Evolutionary conservation across 108 stramenopile species (phyloP).

Genomic region (Cyclotella baltica): DNA sequence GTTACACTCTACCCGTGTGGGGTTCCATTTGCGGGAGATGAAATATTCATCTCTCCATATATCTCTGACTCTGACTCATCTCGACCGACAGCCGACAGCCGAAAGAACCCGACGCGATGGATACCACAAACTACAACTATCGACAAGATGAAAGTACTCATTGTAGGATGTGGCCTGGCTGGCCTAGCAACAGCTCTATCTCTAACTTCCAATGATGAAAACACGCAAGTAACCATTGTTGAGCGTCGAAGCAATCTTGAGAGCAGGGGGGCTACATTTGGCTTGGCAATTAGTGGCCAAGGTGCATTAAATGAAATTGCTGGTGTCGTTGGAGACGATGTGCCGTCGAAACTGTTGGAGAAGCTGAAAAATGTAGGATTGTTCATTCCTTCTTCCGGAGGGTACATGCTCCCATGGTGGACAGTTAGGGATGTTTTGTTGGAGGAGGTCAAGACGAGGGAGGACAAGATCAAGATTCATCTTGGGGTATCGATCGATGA

Average conservation of each 20-base stretch:
- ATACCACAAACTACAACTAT: no score
- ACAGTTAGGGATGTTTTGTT: conserved; percentile 40
- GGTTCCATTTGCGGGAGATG: no score
- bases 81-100: no score
- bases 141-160: conserved; percentile 15
- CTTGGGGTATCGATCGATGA: conserved; percentile 1
- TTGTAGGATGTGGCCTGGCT: conserved; percentile 41
- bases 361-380: conserved; percentile 21
- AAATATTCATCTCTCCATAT: no score
- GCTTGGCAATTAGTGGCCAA: conserved; percentile 36
- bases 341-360: not conserved
- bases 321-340: not conserved
- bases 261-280: conserved; percentile 47
- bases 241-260: conserved; percentile 26
- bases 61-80: no score
- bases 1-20: no score
- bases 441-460: conserved; percentile 11
- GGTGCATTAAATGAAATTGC: conserved; percentile 39
- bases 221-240: conserved; percentile 9
- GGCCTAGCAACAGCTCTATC: conserved; percentile 40
- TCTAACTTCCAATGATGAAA: not conserved
- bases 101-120: no score
- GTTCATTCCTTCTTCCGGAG: conserved; percentile 1
- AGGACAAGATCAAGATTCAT: conserved; percentile 1
- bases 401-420: conserved; percentile 48